Evolutionary conservation across 768 basidiomycete genomes (phyloP).

Genomic region (Leccinum disarticulatum): DNA sequence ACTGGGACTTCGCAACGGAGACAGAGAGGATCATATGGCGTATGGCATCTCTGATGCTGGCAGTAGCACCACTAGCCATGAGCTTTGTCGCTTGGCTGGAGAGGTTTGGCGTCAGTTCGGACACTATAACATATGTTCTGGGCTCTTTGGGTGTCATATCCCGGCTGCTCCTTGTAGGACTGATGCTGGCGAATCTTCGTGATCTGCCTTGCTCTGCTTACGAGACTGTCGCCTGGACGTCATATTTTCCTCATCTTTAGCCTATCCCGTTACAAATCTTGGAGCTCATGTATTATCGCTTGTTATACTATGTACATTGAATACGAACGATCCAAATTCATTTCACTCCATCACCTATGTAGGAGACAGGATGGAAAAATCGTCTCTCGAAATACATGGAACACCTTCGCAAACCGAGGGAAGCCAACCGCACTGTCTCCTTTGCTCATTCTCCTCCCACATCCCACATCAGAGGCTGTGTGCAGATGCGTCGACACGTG

Average conservation of each 20-base stretch:
- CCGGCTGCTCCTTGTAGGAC: neutral
- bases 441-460: too few species aligned
- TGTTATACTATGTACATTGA: neutral
- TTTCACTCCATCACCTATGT: too few species aligned
- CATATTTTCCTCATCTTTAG: slow-evolving; percentile 2
- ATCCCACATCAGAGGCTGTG: too few species aligned
- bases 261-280: neutral
- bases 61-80: neutral
- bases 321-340: too few species aligned
- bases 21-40: neutral
- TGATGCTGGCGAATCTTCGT: slow-evolving; percentile 3
- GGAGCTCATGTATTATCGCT: neutral
- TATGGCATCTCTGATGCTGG: neutral
- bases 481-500: too few species aligned
- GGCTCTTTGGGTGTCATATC: neutral
- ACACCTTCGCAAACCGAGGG: too few species aligned
- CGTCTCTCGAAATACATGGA: too few species aligned
- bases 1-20: neutral
- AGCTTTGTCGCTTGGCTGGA: neutral
- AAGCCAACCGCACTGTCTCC: too few species aligned
- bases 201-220: neutral
- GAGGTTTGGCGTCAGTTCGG: neutral
- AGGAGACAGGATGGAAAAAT: too few species aligned
- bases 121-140: neutral
- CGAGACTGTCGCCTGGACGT: neutral